Base-by-base conservation (phyloP, 495 filamentous ascomycete genomes). In the Articulospora tetracladia region DNA sequence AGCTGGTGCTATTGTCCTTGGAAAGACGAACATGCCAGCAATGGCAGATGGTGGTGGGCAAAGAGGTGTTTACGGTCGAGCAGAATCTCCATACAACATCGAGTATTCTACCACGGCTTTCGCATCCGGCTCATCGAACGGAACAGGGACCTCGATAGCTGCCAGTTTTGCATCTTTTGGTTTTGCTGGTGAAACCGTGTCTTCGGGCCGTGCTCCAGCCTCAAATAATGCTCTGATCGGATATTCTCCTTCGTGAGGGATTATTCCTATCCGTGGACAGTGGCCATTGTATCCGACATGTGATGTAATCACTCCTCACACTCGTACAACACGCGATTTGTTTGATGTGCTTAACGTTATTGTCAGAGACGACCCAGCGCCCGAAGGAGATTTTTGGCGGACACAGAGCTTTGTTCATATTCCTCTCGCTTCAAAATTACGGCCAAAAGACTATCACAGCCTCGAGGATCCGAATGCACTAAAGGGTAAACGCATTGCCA, bases 271-370 rank as follows among this genome's bases (percentile, higher is more conserved):
- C 51, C 65, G 71, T 6, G 73, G 71, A 1, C 54, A 67, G 12
- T 75, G 73, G 73, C 71, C 71, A 7, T 58, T 75, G 25, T 73
- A 70, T 58, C 62, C 63, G 1, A 74, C 70, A 7, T 73, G 71
- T 59, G 71, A 73, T 59, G 65, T 67, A 19, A 39, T 66, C n/a
- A 70, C 72, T 6, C 73, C 73, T 0, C 60, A 70, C 32, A 66
- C 71, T 1, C 24, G 71, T 19, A 68, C 64, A 6, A 60, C 74
- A 57, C 27, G 28, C 39, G 73, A 75, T 55, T 64, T 75, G 70
- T 53, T 73, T 4, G 47, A 57, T 11, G 34, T 73, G 4, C 63
- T 73, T 7, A 61, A 65, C 47, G 59, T 70, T 27, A 61, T 75
- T 26, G 59, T 64, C 3, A 57, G 26, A 4, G 20, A 51, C 13